Evolutionary conservation across 441 rosid genomes (phyloP), one percentile per base, ranked within the genome.

Genomic region (Populus hybrid): DNA sequence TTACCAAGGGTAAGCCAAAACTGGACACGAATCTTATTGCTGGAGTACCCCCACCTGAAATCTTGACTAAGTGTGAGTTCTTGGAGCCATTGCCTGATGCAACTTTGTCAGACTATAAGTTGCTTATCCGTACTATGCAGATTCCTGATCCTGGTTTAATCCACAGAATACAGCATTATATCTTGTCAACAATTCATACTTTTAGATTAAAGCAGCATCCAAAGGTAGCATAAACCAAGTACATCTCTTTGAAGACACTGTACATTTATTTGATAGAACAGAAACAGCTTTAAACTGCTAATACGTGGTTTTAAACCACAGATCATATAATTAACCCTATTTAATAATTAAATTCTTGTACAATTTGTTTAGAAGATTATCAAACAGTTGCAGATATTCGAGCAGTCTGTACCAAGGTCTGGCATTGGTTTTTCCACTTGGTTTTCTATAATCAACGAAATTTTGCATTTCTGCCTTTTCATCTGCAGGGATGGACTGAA

Each of bases 1-100:
- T 87, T 29, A 71, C 81, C 59, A 76, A 81, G 75, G 88, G 86
- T 76, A 89, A 85, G 82, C 92, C 92, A 18, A 89, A 79, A 76
- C 77, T 94, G 73, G 98, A 93, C 53, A 88, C 98, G 12, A 94
- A 95, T 85, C 89, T 95, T 29, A 75, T 91, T 74, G 89, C 82
- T 20, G 98, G 97, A 78, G 89, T 86, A 40, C 97, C 94, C 21
- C 97, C 86, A 29, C 84, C 89, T 1, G 97, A 90, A 78, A 88
- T 95, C 74, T 84, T 92, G 82, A 71, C 85, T 1, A 87, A 84
- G 78, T 91, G 94, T 23, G 97, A 95, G 82, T 94, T 94, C 88
- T 85, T 94, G 88, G 95, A 94, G 81, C 98, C 99, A 21, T 81
- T 92, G 69, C 79, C 95, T 16, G 31, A 90, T 75, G 87, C 85